Percentiles rank a stretch among this genome's conserved stretches.
Evolutionary conservation across 805 yeast species (phyloP).

Genomic region (Lipomyces chichibuensis): DNA sequence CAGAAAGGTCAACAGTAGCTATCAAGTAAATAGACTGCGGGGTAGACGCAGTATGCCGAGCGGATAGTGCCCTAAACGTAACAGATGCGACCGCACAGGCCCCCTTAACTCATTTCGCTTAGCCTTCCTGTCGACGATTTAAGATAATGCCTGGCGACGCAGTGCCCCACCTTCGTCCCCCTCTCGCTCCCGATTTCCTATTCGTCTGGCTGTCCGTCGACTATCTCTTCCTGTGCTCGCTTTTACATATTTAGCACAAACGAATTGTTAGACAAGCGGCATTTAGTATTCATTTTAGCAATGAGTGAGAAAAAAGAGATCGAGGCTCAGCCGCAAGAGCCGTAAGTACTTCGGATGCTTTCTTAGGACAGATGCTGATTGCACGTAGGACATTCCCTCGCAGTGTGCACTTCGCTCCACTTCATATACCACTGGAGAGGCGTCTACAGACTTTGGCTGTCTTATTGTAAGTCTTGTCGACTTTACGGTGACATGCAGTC

Average conservation of each 20-base stretch:
- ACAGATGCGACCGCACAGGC: neutral
- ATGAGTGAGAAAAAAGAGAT: neutral
- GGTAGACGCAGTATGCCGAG: neutral
- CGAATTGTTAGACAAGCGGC: neutral
- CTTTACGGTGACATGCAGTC: neutral
- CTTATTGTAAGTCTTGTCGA: constrained; percentile 50
- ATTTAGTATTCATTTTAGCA: neutral
- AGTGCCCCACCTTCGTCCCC: neutral
- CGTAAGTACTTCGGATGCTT: neutral
- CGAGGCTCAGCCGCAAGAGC: neutral
- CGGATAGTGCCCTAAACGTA: neutral
- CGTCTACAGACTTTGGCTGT: constrained; percentile 68
- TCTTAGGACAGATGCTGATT: neutral
- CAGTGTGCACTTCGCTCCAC: constrained; percentile 51
- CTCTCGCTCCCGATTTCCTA: neutral
- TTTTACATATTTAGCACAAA: neutral
- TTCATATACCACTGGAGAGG: constrained; percentile 57
- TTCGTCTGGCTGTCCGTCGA: neutral
- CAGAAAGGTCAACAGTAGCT: neutral
- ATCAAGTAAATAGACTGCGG: neutral
- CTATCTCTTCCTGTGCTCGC: neutral
- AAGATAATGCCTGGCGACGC: neutral
- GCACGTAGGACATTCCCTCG: constrained; percentile 9
- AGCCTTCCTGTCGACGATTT: neutral
- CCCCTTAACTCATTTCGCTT: neutral